Evolutionary conservation across 2,329 filamentous ascomycete genomes (phyloP).

Genomic region (Aspergillus cejpii): DNA sequence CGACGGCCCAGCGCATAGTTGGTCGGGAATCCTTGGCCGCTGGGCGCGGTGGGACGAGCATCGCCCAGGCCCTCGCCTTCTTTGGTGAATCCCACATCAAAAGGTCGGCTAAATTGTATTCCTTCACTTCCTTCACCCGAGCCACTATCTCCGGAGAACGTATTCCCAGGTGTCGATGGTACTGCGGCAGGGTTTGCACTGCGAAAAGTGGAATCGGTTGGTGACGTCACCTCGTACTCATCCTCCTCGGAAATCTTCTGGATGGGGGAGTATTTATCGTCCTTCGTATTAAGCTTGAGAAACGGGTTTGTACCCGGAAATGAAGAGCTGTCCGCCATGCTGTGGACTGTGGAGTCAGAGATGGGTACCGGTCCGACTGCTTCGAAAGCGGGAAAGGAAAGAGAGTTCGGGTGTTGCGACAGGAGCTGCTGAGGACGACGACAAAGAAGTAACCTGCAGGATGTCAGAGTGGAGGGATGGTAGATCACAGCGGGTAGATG

Average conservation of each 20-base stretch:
- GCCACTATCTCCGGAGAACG: slow-evolving; percentile 39
- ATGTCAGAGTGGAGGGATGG: slow-evolving; percentile 51
- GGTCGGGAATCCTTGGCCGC: slow-evolving; percentile 55
- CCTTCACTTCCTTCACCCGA: slow-evolving; percentile 19
- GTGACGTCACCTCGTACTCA: slow-evolving; percentile 71
- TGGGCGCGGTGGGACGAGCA: slow-evolving; percentile 23
- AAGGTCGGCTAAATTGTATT: slow-evolving; percentile 33
- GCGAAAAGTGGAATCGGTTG: slow-evolving; percentile 59
- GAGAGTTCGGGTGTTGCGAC: slow-evolving; percentile 55
- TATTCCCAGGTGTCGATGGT: slow-evolving; percentile 29
- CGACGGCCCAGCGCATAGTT: slow-evolving; percentile 92
- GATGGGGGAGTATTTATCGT: slow-evolving; percentile 45
- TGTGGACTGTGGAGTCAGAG: slow-evolving; percentile 23
- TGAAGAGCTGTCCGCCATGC: slow-evolving; percentile 61
- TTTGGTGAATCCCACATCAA: slow-evolving; percentile 21
- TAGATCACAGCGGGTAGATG: no score
- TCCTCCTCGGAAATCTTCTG: slow-evolving; percentile 73
- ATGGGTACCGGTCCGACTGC: slow-evolving; percentile 25
- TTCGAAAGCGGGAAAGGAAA: slow-evolving; percentile 18
- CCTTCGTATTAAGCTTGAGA: slow-evolving; percentile 68
- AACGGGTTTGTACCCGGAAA: slow-evolving; percentile 82
- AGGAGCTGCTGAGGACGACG: slow-evolving; percentile 48
- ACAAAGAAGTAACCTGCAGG: slow-evolving; percentile 62
- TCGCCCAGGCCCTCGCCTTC: slow-evolving; percentile 18
- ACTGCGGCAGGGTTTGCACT: slow-evolving; percentile 28